Conservation (phyloP, 2,329 filamentous ascomycete species). For the Trichoderma sp. region DNA sequence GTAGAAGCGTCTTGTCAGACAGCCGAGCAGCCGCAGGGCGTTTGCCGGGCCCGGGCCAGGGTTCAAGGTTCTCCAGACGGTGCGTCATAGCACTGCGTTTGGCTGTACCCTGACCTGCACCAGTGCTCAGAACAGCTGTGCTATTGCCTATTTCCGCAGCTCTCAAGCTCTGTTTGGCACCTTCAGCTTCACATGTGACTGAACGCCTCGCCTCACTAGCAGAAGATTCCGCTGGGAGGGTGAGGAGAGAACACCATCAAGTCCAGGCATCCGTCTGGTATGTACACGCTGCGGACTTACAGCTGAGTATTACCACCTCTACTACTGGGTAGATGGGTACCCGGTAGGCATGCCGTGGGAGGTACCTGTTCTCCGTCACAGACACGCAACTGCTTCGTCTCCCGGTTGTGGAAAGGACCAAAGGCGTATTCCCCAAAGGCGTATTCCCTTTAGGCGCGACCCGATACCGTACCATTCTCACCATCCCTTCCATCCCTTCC, state of each 20-base stretch:
- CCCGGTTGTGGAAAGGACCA: not conserved
- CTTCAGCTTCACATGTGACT: slow-evolving; percentile 12
- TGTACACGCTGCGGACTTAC: not conserved
- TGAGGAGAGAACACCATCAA: not conserved
- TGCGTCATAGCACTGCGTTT: slow-evolving; percentile 8
- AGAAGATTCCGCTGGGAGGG: not conserved
- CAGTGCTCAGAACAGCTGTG: not conserved
- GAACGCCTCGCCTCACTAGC: not conserved
- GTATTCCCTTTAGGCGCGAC: slow-evolving; percentile 5
- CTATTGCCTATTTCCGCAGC: slow-evolving; percentile 9
- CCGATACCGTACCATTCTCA: slow-evolving; percentile 2
- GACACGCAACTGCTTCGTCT: no score
- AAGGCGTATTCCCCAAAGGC: no score
- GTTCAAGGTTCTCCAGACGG: slow-evolving; percentile 9
- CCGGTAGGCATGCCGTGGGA: no score
- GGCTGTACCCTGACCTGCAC: not conserved
- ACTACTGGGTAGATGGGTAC: no score
- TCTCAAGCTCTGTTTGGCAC: slow-evolving; percentile 9
- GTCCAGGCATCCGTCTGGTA: no score
- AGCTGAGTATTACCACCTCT: no score
- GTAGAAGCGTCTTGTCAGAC: no score
- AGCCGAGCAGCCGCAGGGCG: not conserved
- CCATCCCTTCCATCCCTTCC: slow-evolving; percentile 5
- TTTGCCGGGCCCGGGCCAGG: not conserved
- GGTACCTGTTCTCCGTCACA: not conserved